Percentiles rank a stretch among this genome's conserved stretches.
Conservation (phyloP, 345 rosid species). For the Camelina sativa region DNA sequence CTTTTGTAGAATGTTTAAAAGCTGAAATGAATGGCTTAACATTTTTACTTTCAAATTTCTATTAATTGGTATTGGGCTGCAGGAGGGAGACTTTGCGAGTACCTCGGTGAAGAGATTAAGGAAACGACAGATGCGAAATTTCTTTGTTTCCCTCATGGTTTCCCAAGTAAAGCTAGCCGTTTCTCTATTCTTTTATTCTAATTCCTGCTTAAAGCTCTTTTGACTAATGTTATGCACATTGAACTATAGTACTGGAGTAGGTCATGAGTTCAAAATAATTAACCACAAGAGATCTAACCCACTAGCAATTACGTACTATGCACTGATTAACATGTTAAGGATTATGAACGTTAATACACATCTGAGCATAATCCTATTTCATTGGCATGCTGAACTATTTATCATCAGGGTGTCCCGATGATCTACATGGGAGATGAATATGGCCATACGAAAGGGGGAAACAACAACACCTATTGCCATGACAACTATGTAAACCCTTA, state of each 20-base stretch:
- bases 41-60: slow-evolving; percentile 11
- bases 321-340: background rate
- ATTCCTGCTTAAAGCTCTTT: slow-evolving; percentile 12
- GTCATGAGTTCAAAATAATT: slow-evolving; percentile 9
- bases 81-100: slow-evolving; percentile 93
- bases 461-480: slow-evolving; percentile 95
- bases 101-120: slow-evolving; percentile 83
- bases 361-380: background rate
- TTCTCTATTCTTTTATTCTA: slow-evolving; percentile 4
- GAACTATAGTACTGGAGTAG: slow-evolving; percentile 9
- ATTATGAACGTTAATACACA: background rate
- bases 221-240: slow-evolving; percentile 19
- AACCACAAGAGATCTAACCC: slow-evolving; percentile 3
- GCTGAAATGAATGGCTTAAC: background rate
- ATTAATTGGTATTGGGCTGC: slow-evolving; percentile 26
- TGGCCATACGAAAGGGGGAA: slow-evolving; percentile 96
- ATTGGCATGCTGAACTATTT: slow-evolving; percentile 21
- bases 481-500: slow-evolving; percentile 70
- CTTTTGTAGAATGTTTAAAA: slow-evolving; percentile 5
- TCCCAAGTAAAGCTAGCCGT: slow-evolving; percentile 69
- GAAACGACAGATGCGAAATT: slow-evolving; percentile 91
- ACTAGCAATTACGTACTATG: background rate
- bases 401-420: slow-evolving; percentile 95
- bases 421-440: slow-evolving; percentile 96
- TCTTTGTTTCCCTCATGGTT: slow-evolving; percentile 91